These are phyloP conservation scores for Aspergillus sp. DNA, from an alignment of 2,329 filamentous ascomycete genomes.

Conservation along the genomic window DNA sequence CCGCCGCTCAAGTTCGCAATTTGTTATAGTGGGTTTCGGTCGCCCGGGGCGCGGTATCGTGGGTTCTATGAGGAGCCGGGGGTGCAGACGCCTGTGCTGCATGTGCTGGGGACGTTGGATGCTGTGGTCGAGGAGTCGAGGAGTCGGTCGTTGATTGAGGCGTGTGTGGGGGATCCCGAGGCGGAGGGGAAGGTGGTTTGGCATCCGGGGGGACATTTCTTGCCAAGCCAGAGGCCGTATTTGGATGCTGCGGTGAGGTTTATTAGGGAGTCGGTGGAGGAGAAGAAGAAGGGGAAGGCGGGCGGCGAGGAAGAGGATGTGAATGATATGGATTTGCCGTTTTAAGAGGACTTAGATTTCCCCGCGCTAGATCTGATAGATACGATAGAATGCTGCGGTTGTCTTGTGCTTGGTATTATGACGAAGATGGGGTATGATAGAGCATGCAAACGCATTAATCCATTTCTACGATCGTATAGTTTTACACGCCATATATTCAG, in stretches of 20 bases:
- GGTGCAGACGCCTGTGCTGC: constrained; percentile 74
- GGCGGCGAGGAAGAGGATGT: constrained; percentile 59
- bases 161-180: constrained; percentile 57
- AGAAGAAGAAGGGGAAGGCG: constrained; percentile 30
- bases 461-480: constrained; percentile 31
- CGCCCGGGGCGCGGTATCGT: constrained; percentile 59
- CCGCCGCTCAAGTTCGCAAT: constrained; percentile 68
- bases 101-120: constrained; percentile 81
- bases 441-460: constrained; percentile 10
- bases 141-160: constrained; percentile 66
- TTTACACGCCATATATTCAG: constrained; percentile 29
- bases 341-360: constrained; percentile 34
- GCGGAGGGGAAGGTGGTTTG: constrained; percentile 57
- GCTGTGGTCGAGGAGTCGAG: constrained; percentile 80
- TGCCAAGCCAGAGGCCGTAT: constrained; percentile 81
- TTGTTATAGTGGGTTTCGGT: constrained; percentile 74
- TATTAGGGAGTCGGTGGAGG: constrained; percentile 56
- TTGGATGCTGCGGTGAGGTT: constrained; percentile 73
- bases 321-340: constrained; percentile 69
- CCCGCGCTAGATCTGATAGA: no score
- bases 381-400: constrained; percentile 2
- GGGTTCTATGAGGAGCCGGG: constrained; percentile 70
- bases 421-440: background rate
- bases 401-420: background rate
- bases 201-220: constrained; percentile 87